Conservation (phyloP, 192 early-diverging fungal species). For the Linnemannia schmuckeri region DNA sequence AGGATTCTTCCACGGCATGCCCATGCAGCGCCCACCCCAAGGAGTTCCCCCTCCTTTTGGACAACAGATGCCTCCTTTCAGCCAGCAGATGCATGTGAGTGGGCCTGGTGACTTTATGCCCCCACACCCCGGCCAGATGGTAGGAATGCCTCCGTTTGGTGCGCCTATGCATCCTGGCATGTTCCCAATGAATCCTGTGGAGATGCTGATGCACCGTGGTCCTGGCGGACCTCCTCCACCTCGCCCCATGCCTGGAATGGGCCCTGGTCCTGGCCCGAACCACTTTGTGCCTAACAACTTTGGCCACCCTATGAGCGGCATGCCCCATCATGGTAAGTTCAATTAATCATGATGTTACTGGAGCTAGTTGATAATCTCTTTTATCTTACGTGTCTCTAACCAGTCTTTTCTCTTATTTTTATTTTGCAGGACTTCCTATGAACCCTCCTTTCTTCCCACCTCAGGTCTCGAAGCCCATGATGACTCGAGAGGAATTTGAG, state of each 20-base stretch:
- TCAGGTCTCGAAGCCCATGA: constrained; percentile 55
- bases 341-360: background rate
- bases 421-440: constrained; percentile 36
- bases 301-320: constrained; percentile 52
- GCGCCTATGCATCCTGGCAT: constrained; percentile 51
- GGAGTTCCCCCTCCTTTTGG: constrained; percentile 43
- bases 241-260: constrained; percentile 56
- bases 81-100: constrained; percentile 51
- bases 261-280: constrained; percentile 46
- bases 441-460: constrained; percentile 53
- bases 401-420: background rate
- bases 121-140: constrained; percentile 48
- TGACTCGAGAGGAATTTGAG: constrained; percentile 52
- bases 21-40: constrained; percentile 46
- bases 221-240: constrained; percentile 44
- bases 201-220: constrained; percentile 52
- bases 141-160: constrained; percentile 51
- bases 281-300: constrained; percentile 56
- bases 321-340: constrained; percentile 47
- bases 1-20: constrained; percentile 45
- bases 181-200: constrained; percentile 55
- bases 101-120: constrained; percentile 53
- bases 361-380: background rate
- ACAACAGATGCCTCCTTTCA: constrained; percentile 54
- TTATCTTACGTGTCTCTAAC: background rate